Evolutionary conservation across 2,329 filamentous ascomycete species (phyloP).

Genomic region (Talaromyces marneffei): DNA sequence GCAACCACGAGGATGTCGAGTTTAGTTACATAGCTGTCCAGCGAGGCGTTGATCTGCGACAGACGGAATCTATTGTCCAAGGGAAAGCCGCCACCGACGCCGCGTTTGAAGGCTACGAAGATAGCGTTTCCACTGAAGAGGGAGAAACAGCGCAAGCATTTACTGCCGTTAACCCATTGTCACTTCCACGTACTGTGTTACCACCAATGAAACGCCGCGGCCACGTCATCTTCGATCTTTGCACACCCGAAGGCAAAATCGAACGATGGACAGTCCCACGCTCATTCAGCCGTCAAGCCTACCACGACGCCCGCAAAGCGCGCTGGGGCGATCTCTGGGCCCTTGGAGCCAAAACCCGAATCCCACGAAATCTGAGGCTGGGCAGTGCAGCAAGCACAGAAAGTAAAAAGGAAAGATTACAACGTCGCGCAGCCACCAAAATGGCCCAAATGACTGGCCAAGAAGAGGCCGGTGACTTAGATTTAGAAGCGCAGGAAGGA

Average conservation of each 20-base stretch:
- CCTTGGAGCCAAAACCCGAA: slow-evolving; percentile 81
- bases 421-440: slow-evolving; percentile 31
- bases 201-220: slow-evolving; percentile 80
- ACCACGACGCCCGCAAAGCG: slow-evolving; percentile 85
- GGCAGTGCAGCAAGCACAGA: slow-evolving; percentile 44
- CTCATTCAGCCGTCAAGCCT: slow-evolving; percentile 73
- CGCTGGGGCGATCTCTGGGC: slow-evolving; percentile 95
- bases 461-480: slow-evolving; percentile 13
- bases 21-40: slow-evolving; percentile 87
- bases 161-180: slow-evolving; percentile 48
- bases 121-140: slow-evolving; percentile 11
- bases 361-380: slow-evolving; percentile 55
- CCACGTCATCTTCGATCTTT: slow-evolving; percentile 84
- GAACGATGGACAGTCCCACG: slow-evolving; percentile 92
- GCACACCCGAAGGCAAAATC: slow-evolving; percentile 75
- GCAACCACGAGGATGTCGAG: slow-evolving; percentile 83
- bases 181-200: slow-evolving; percentile 71
- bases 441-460: slow-evolving; percentile 17
- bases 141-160: slow-evolving; percentile 15
- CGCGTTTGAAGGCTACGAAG: slow-evolving; percentile 69
- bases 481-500: slow-evolving; percentile 9
- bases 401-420: slow-evolving; percentile 35
- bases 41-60: slow-evolving; percentile 61
- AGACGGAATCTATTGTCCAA: slow-evolving; percentile 40
- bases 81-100: slow-evolving; percentile 54